Evolutionary conservation across 2,329 filamentous ascomycete species (phyloP).

Genomic region (Fusarium newnesense): DNA sequence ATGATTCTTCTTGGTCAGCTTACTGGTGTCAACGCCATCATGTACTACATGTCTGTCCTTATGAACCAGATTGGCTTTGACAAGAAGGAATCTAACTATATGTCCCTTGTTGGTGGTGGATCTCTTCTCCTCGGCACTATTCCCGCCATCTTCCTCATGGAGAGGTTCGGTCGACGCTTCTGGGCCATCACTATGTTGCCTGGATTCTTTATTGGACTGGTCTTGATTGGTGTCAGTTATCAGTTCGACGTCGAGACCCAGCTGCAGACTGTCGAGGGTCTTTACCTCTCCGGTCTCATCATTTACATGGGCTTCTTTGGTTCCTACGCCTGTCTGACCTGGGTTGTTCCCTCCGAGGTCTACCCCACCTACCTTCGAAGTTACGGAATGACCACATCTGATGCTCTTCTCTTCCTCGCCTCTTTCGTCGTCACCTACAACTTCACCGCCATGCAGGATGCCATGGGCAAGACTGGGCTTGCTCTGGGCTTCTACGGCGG

Average conservation of each 20-base stretch:
- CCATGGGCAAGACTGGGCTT: conserved; percentile 74
- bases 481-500: conserved; percentile 79
- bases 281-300: conserved; percentile 75
- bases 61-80: conserved; percentile 76
- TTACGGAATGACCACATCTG: conserved; percentile 79
- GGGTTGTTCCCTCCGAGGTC: conserved; percentile 75
- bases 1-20: conserved; percentile 78
- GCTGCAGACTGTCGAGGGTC: conserved; percentile 61
- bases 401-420: conserved; percentile 74
- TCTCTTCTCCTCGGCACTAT: conserved; percentile 74
- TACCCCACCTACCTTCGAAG: conserved; percentile 78
- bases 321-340: conserved; percentile 71
- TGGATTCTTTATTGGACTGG: conserved; percentile 75
- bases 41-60: conserved; percentile 77
- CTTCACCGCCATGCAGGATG: conserved; percentile 74
- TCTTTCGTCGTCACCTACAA: conserved; percentile 82
- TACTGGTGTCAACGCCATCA: conserved; percentile 74
- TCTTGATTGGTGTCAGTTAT: conserved; percentile 74
- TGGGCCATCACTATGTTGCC: conserved; percentile 79
- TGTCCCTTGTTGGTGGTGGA: conserved; percentile 78
- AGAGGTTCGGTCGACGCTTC: conserved; percentile 76
- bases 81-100: conserved; percentile 71
- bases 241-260: conserved; percentile 61
- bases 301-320: conserved; percentile 77
- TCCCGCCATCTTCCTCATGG: conserved; percentile 76